A percentile compares a stretch with the other conserved stretches of the same genome.
Evolutionary conservation across 768 basidiomycete genomes (phyloP).

Genomic region (Amanita molliuscula): DNA sequence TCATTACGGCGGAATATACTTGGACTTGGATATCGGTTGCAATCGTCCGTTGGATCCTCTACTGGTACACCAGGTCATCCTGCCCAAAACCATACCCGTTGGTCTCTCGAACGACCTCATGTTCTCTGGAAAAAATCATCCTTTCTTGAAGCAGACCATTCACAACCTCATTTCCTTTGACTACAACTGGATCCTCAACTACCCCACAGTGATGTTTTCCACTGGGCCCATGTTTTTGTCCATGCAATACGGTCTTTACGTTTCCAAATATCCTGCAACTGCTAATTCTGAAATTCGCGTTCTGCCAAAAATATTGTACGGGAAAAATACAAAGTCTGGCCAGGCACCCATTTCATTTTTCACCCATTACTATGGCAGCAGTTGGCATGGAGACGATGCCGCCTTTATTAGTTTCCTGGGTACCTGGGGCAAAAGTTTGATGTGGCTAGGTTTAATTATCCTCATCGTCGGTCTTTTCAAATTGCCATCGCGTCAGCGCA

Average conservation of each 20-base stretch:
- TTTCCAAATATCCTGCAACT: conserved; percentile 52
- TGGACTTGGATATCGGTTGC: conserved; percentile 97
- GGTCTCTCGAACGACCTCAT: conserved; percentile 98
- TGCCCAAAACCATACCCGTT: conserved; percentile 94
- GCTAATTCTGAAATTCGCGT: conserved; percentile 76
- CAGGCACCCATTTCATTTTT: conserved; percentile 92
- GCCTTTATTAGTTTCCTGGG: conserved; percentile 93
- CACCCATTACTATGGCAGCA: conserved; percentile 95
- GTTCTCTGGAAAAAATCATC: conserved; percentile 75
- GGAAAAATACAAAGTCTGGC: conserved; percentile 81
- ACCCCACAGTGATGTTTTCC: conserved; percentile 99
- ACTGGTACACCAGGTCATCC: conserved; percentile 75
- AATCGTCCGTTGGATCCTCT: conserved; percentile 78
- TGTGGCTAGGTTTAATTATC: conserved; percentile 75
- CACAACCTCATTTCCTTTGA: conserved; percentile 88
- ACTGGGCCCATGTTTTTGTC: conserved; percentile 99
- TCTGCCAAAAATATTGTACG: conserved; percentile 93
- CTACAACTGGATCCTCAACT: conserved; percentile 90
- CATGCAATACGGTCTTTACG: conserved; percentile 84
- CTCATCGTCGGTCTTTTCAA: conserved; percentile 62
- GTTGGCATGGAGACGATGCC: conserved; percentile 97
- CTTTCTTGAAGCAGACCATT: conserved; percentile 89
- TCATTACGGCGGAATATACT: conserved; percentile 90
- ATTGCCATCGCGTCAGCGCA: conserved; percentile 49
- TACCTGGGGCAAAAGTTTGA: conserved; percentile 76